phyloP scores from a whole-genome alignment of 176 grass and related monocot genomes.

The Thinopyrum elongatum region DNA sequence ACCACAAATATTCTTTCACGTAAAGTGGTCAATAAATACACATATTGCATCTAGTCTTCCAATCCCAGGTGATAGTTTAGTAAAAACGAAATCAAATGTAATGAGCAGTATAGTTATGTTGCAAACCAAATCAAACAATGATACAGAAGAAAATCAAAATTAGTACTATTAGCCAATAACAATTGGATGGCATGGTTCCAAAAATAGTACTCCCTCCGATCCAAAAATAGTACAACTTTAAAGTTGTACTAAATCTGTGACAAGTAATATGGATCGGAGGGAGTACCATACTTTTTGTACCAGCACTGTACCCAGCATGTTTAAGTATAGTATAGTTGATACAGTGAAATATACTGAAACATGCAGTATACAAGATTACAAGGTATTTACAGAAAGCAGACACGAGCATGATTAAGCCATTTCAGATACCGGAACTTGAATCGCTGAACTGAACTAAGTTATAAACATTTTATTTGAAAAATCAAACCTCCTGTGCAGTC shows the following conservation, averaged over 20 bases:
- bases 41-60: conserved; percentile 14
- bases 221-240: too few relatives aligned
- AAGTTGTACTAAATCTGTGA: too few relatives aligned
- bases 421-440: not conserved
- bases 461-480: conserved; percentile 23
- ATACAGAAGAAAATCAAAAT: conserved; percentile 4
- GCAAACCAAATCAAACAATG: conserved; percentile 23
- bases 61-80: conserved; percentile 3
- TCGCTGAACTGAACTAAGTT: not conserved
- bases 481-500: conserved; percentile 50
- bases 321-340: not conserved
- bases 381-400: not conserved
- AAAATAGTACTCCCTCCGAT: not conserved
- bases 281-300: not conserved
- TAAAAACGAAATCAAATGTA: conserved; percentile 1
- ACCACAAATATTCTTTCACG: not conserved
- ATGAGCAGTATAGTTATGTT: not conserved
- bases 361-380: conserved; percentile 3
- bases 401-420: not conserved
- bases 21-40: conserved; percentile 1
- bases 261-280: too few relatives aligned
- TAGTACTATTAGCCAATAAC: not conserved
- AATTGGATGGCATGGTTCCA: not conserved
- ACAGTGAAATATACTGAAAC: conserved; percentile 9
- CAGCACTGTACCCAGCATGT: not conserved